Base-by-base conservation (phyloP, 805 yeast species). In the Cyberlindnera xishuangbannaensis region DNA sequence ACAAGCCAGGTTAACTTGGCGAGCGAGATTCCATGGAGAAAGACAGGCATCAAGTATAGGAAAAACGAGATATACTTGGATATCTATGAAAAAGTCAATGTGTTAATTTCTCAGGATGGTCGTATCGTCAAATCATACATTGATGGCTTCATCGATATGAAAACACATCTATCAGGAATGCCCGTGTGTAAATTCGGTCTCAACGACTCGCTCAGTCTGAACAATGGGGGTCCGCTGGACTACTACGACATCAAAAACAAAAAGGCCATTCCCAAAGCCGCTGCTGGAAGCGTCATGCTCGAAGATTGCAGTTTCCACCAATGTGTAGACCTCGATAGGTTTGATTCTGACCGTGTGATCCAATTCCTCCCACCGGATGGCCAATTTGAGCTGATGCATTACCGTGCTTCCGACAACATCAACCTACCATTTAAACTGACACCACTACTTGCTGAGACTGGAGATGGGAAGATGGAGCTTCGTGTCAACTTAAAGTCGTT, bases 311-410 rank as follows among this genome's bases (percentile, higher is more conserved):
- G 81, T 43, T 82, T 86, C 58, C 95, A 86, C 57, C 90, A 84
- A 48, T 83, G 95, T 56, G 95, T 86, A 17, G 76, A 79, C 40
- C 63, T 85, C 36, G 73, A 73, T 37, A 71, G 73, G 45, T 84
- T 80, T 55, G 86, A 83, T 40, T 52, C 65, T 15, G 77, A 79
- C 17, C 63, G 82, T 25, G 61, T 73, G 16, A 80, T 87, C 37
- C 73, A 70, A 28, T 86, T 87, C 44, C 65, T 78, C 10, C 95
- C 95, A 3, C 95, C 95, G 2, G 95, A 86, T 58, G 95, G 95
- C 1, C 74, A 76, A 32, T 83, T 85, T 53, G 90, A 85, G 55
- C 68, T 87, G 39, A 78, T 87, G 88, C 67, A 74, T 22, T 87
- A 86, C 58, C 64, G 79, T 36, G 69, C 72, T 2, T 58, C 65